Evolutionary conservation across 352 stramenopile genomes (phyloP).

Genomic region (Blastocystis sp.): DNA sequence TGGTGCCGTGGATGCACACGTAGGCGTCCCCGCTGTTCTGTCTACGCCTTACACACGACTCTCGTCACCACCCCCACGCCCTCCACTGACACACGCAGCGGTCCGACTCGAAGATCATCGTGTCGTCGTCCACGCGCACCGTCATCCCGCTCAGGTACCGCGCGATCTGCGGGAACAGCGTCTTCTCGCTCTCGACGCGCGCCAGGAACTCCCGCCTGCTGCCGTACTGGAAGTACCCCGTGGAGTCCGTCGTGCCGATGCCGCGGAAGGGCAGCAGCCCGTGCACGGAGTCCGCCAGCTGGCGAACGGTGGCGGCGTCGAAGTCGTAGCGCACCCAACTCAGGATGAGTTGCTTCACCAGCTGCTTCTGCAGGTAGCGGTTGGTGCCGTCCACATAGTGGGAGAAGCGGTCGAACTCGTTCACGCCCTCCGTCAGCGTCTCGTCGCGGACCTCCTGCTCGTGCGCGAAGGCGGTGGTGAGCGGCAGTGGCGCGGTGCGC

Average conservation of each 20-base stretch:
- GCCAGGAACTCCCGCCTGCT: not conserved
- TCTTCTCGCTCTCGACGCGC: constrained; percentile 27
- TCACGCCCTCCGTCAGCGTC: too few relatives aligned
- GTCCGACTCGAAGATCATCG: constrained; percentile 57
- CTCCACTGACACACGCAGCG: constrained; percentile 63
- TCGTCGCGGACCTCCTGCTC: not conserved
- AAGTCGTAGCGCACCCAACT: constrained; percentile 39
- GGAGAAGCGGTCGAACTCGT: constrained; percentile 49
- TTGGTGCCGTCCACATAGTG: constrained; percentile 60
- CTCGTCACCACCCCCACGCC: constrained; percentile 6
- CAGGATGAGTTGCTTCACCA: not conserved
- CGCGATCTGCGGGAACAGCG: constrained; percentile 12
- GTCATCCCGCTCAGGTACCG: not conserved
- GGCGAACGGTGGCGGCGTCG: not conserved
- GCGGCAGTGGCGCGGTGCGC: constrained; percentile 31
- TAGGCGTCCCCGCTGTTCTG: constrained; percentile 6
- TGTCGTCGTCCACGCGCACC: constrained; percentile 46
- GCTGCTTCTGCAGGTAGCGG: constrained; percentile 39
- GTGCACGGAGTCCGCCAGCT: not conserved
- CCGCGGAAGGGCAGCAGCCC: constrained; percentile 12
- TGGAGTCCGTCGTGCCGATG: not conserved
- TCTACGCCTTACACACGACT: not conserved
- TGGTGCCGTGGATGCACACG: constrained; percentile 42
- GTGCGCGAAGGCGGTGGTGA: constrained; percentile 21
- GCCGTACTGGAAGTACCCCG: constrained; percentile 13